Evolutionary conservation across 345 rosid genomes (phyloP).

Genomic region (Populus alba): DNA sequence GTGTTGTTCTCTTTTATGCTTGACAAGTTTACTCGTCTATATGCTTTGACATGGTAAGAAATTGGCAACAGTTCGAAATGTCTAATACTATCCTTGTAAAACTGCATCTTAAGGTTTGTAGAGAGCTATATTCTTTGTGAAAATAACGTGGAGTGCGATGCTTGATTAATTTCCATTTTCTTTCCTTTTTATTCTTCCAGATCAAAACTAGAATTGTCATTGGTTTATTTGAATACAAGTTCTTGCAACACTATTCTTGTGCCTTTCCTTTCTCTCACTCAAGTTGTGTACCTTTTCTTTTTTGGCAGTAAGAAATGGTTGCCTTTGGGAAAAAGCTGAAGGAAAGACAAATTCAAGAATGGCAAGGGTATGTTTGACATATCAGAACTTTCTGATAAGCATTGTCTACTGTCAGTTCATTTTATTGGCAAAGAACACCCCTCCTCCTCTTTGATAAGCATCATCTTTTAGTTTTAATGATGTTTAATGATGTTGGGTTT

Average conservation of each 20-base stretch:
- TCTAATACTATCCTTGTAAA: not conserved
- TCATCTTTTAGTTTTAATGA: not conserved
- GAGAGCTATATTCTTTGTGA: not conserved
- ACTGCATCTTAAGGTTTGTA: not conserved
- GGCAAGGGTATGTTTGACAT: constrained; percentile 61
- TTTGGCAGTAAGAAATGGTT: constrained; percentile 58
- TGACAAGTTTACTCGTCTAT: not conserved
- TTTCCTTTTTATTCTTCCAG: not conserved
- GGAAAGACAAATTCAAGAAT: constrained; percentile 82
- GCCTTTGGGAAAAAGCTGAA: constrained; percentile 87
- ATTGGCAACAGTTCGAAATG: not conserved
- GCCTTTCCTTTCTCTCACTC: not conserved
- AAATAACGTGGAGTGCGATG: not conserved
- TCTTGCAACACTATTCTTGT: constrained; percentile 14
- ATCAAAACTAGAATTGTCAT: not conserved
- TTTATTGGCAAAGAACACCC: not conserved
- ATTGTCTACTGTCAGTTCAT: not conserved
- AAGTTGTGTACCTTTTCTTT: not conserved
- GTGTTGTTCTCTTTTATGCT: not conserved
- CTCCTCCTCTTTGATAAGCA: not conserved
- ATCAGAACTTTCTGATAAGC: not conserved
- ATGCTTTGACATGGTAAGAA: not conserved
- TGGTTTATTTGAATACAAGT: not conserved
- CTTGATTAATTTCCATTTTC: not conserved
- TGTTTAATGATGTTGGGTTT: not conserved